phyloP scores from a whole-genome alignment of 2,329 filamentous ascomycete species.

The Alternaria alternata region DNA sequence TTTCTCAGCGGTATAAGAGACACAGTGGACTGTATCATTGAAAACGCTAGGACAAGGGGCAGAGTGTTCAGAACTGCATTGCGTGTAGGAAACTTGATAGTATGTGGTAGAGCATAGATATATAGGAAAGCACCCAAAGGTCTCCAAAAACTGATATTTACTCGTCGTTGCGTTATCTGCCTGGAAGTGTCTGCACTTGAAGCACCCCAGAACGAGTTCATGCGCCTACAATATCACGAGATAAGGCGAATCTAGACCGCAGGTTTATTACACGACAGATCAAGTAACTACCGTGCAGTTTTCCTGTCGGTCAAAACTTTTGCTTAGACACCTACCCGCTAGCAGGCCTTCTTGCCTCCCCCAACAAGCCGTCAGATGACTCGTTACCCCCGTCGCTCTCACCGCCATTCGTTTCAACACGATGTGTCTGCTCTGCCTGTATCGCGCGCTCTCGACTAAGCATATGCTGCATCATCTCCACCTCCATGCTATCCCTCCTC shows the following conservation, averaged over 20 bases:
- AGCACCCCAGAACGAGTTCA: no score
- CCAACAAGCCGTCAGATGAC: not conserved
- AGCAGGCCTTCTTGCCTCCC: not conserved
- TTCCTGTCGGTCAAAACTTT: no score
- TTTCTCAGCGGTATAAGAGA: not conserved
- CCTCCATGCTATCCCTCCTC: not conserved
- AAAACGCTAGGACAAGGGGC: fast-evolving
- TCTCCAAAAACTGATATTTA: no score
- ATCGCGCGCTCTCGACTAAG: not conserved
- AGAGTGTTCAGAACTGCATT: not conserved
- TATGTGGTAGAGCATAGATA: not conserved
- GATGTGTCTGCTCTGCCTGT: not conserved
- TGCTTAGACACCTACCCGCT: not conserved
- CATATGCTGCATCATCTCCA: not conserved
- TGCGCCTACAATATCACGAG: no score
- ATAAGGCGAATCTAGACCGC: no score
- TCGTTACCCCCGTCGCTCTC: not conserved
- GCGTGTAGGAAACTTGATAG: not conserved
- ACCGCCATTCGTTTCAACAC: not conserved
- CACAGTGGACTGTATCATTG: not conserved
- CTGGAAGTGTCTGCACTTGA: no score
- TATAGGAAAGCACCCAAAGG: not conserved
- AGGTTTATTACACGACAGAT: no score
- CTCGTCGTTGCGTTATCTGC: no score
- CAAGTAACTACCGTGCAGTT: no score